A percentile compares a stretch with the other conserved stretches of the same genome.
These are phyloP conservation scores for Synchytrium microbalum DNA, from an alignment of 371 early-diverging fungal genomes.

Conservation along the genomic window DNA sequence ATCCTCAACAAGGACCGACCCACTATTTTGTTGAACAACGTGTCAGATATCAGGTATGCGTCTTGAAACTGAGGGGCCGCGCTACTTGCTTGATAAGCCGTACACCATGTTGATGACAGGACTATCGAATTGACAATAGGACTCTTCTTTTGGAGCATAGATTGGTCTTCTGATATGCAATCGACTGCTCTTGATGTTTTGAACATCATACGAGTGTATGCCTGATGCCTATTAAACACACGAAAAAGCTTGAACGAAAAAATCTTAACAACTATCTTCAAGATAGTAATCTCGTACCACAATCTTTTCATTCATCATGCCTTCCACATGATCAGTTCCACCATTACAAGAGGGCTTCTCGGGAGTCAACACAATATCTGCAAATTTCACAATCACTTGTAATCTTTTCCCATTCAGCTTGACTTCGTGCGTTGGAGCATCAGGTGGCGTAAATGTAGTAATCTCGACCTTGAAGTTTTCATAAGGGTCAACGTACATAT, in stretches of 20 bases:
- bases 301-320: constrained; percentile 53
- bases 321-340: constrained; percentile 58
- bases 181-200: constrained; percentile 44
- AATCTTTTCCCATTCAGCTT: constrained; percentile 31
- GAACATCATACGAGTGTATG: constrained; percentile 32
- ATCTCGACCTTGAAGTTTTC: constrained; percentile 15
- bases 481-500: constrained; percentile 12
- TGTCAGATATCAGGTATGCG: too few relatives aligned
- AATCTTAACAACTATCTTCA: constrained; percentile 55
- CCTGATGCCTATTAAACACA: background rate
- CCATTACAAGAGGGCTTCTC: constrained; percentile 47
- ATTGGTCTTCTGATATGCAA: constrained; percentile 36
- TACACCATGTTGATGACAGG: constrained; percentile 7
- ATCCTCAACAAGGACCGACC: background rate
- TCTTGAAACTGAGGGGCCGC: constrained; percentile 4
- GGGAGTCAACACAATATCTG: constrained; percentile 49
- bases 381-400: constrained; percentile 61
- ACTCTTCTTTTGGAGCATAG: background rate
- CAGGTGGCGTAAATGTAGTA: constrained; percentile 1
- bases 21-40: constrained; percentile 9
- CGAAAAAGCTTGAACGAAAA: constrained; percentile 9
- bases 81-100: too few relatives aligned
- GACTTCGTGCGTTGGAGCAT: constrained; percentile 4
- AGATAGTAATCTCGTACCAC: too few relatives aligned
- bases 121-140: constrained; percentile 10